A percentile compares a stretch with the other conserved stretches of the same genome.
Evolutionary conservation across 2,329 filamentous ascomycete species (phyloP).

Genomic region (Diaporthe citrichinensis): DNA sequence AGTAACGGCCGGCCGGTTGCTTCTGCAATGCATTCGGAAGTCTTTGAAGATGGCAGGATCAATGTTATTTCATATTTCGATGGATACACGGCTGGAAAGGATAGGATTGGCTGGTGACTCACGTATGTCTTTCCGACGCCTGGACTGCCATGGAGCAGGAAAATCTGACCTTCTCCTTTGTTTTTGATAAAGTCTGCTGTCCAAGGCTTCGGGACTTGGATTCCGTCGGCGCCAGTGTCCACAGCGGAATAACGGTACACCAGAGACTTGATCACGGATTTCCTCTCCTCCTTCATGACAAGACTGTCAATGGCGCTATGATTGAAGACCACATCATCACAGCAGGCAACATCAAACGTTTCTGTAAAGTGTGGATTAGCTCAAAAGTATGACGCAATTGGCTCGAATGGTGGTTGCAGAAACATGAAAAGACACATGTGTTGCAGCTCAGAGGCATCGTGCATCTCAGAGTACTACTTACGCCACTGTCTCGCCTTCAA

Average conservation of each 20-base stretch:
- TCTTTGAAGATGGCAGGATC: neutral
- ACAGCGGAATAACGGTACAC: neutral
- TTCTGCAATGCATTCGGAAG: conserved; percentile 45
- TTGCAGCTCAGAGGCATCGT: too few relatives aligned
- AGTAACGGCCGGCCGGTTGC: conserved; percentile 44
- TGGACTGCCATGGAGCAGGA: conserved; percentile 46
- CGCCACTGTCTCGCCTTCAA: neutral
- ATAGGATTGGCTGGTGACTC: neutral
- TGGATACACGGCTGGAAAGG: neutral
- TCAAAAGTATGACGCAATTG: too few relatives aligned
- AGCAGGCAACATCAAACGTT: neutral
- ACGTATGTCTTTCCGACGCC: conserved; percentile 46
- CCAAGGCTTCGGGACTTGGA: neutral
- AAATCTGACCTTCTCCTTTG: conserved; percentile 46
- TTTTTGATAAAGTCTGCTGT: conserved; percentile 45
- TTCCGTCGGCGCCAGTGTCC: too few relatives aligned
- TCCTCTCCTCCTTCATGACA: neutral
- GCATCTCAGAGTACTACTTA: neutral
- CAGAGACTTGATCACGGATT: neutral
- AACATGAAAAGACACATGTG: too few relatives aligned
- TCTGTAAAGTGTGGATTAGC: neutral
- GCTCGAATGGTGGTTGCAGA: too few relatives aligned
- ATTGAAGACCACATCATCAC: neutral
- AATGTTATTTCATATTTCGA: neutral
- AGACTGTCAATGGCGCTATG: neutral